Evolutionary conservation across 2,329 filamentous ascomycete genomes (phyloP), one percentile per base, ranked within the genome.

Genomic region (Pestalotiopsis fici): DNA sequence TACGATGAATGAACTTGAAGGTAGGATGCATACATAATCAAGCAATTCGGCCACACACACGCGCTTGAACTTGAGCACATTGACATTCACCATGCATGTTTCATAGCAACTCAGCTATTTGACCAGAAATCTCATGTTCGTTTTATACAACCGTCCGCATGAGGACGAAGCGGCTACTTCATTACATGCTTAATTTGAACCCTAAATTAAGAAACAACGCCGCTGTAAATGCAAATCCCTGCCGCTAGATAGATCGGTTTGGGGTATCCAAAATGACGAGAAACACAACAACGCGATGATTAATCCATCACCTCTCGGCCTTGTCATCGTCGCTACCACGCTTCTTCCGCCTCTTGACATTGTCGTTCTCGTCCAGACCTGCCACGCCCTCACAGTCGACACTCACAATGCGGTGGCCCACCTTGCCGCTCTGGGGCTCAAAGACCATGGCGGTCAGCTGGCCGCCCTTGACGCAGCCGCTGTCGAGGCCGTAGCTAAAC

Each of bases 401-500:
- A 57, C 72, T 73, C 27, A 73, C 72, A 50, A 74, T 56, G 4
- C 68, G 57, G 55, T 71, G 71, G 43, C 61, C 65, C 25, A 74
- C 67, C 13, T 69, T 69, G 27, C 71, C 77, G 64, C 82, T 73
- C 6, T 76, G 77, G 5, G 80, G 87, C 72, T 92, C 87, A 43
- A 98, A 87, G 2, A 98, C 84, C 67, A 97, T 79, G 1, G 93
- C 95, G 0, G 92, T 93, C 71, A 99, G 82, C 69, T 88, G 84
- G 1, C 90, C 90, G 12, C 94, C 95, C 69, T 87, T 88, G 3
- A 93, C 89, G 77, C 96, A 98, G 0, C 90, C 91, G 0, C 92
- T 93, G 78, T 98, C 96, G 59, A 98, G 83, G 0, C 96, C 96
- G 75, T 94, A 93, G 3, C 91, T 93, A 78, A 93, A 97, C 61